Evolutionary conservation across 495 filamentous ascomycete species (phyloP), one percentile per base, ranked within the genome.

Genomic region (Paragyromitra xinjiangensis): DNA sequence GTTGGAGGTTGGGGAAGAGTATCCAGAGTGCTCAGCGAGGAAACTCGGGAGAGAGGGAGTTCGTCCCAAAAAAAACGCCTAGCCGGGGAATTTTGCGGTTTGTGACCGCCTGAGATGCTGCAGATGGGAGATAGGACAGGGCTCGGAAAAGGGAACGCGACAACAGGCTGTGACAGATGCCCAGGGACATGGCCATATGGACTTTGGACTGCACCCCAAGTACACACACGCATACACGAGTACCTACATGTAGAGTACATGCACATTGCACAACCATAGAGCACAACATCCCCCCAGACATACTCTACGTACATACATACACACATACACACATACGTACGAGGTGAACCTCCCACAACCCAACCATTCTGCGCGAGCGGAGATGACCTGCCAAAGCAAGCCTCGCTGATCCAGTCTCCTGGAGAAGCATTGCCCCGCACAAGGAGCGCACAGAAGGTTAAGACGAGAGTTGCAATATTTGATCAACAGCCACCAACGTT

Each of bases 331-430:
- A 44, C 50, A 45, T 64, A 74, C 56, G 53, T 75, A 75, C 53
- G 58, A 69, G 72, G 11, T 34, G 50, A 40, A 34, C 71, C 63
- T 64, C 71, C 55, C 61, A 67, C 56, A 75, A 69, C 71, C 71
- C 76, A 78, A 78, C 73, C 76, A 65, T 70, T 65, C 77, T 78
- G 77, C 77, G 77, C 61, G 77, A 66, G 66, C 77, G 77, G 74
- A 79, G 77, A 79, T 79, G 77, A 79, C 74, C 74, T 79, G 74
- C 74, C 66, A 69, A 71, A 78, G 73, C 66, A 71, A 79, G 73
- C 73, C 73, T 77, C 59, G 74, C 61, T 77, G 61, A 73, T 66
- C 69, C 69, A 73, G 69, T 73, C 39, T 66, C 61, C 69, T 77
- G 73, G 67, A 37, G 66, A 78, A 40, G 26, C 66, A 72, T 79